Conservation (phyloP, 176 grass and related monocot genomes). For the Zoysia pacifica region DNA sequence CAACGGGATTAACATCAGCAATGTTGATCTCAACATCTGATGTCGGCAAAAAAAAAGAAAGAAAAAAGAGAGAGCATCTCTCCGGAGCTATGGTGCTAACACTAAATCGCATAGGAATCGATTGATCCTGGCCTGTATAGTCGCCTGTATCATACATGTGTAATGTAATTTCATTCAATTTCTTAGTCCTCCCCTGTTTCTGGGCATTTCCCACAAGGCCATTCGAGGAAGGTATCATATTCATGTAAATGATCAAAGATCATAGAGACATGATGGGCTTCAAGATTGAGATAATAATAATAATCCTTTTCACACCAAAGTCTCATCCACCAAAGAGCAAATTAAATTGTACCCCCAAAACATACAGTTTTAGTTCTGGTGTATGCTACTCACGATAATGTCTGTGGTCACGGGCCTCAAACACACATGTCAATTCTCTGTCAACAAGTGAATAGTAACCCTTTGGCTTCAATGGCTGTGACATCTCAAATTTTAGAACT, state of each 20-base stretch:
- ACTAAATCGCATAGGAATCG: conserved; percentile 35
- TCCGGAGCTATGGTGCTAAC: conserved; percentile 39
- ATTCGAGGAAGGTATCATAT: conserved; percentile 32
- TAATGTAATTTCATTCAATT: conserved; percentile 28
- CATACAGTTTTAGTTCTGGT: no score
- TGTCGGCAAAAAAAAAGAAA: conserved; percentile 8
- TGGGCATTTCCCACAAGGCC: conserved; percentile 28
- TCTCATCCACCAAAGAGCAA: neutral
- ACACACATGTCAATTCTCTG: no score
- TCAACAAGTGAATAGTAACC: no score
- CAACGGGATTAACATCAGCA: conserved; percentile 80
- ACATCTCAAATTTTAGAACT: no score
- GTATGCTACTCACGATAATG: no score
- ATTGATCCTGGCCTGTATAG: conserved; percentile 31
- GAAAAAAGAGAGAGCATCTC: conserved; percentile 15
- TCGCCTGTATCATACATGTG: conserved; percentile 40
- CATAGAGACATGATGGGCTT: conserved; percentile 39
- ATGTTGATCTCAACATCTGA: conserved; percentile 63
- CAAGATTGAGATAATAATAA: neutral
- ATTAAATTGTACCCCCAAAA: neutral
- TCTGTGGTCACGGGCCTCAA: no score
- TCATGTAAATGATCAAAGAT: conserved; percentile 47
- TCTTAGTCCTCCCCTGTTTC: neutral
- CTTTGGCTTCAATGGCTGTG: no score
- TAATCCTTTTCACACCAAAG: conserved; percentile 4